Evolutionary conservation across 176 grass and related monocot genomes (phyloP), one percentile per base, ranked within the genome.

Genomic region (Eragrostis curvula): DNA sequence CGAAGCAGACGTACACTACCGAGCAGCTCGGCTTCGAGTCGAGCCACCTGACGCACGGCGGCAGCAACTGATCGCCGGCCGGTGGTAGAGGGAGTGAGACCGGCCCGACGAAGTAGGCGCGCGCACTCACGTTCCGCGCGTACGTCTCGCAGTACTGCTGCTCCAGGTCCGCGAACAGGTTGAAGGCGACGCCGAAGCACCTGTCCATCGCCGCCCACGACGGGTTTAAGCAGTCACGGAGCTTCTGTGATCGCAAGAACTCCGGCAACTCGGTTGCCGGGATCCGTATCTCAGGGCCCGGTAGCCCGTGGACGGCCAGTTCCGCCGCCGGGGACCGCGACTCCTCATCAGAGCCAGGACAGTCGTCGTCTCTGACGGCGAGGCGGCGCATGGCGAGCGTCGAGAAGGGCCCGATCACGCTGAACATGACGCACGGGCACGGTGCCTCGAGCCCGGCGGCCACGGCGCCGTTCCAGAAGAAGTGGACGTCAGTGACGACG

Each of bases 1-100:
- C 89, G 44, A 87, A 81, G 52, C 85, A 87, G 5, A 79, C 0
- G 57, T 65, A 90, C 48, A 87, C 58, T 41, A 87, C 89, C 8
- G 85, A 91, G 0, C 44, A 15, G 5, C 17, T 81, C 0, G 71
- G 66, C 53, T 9, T 77, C 5, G 58, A 3, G 50, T 15, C 85
- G 1, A 91, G 47, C 89, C 89, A 91, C 2, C 6, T 0, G 40
- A 87, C 63, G 68, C 85, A 91, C 0, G 41, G 25, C 24, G 59
- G 18, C 12, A 4, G 18, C 12, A 4, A 36, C 32, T 36, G 32
- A 36, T 77, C 63, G 25, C 24, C 24, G 20, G 0, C 27, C 14
- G 18, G 8, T 32, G 72, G 1, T 17, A 21, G 1, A 12, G 59
- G 75, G 6, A 77, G 15, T 0, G 40, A 82, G 27, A 91, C 12